Evolutionary conservation across 2,329 filamentous ascomycete species (phyloP).

Genomic region (Alternaria sp.): DNA sequence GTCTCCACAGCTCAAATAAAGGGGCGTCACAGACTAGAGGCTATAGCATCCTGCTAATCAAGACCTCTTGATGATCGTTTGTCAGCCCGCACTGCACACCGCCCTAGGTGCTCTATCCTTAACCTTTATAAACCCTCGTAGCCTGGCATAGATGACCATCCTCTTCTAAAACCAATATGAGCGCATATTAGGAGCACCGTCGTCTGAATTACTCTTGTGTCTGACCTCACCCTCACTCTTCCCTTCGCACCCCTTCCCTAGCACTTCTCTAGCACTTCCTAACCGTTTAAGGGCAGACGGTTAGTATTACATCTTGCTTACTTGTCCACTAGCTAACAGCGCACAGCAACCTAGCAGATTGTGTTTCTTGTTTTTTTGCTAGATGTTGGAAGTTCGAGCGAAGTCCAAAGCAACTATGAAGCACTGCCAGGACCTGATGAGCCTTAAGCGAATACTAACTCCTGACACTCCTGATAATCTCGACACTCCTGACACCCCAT

Average conservation of each 20-base stretch:
- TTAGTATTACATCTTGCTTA: not conserved
- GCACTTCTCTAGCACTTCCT: not conserved
- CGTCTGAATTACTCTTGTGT: not conserved
- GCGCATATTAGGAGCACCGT: not conserved
- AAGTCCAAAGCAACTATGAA: not conserved
- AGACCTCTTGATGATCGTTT: not conserved
- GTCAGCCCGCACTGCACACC: not conserved
- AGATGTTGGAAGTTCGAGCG: not conserved
- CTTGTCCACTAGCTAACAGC: slow-evolving; percentile 1
- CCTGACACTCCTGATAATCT: not conserved
- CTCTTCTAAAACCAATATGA: not conserved
- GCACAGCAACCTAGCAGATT: not conserved
- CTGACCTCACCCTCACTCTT: not conserved
- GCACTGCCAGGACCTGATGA: not conserved
- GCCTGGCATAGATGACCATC: not conserved
- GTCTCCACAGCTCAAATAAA: not conserved
- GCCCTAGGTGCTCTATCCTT: not conserved
- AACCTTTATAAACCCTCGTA: slow-evolving; percentile 2
- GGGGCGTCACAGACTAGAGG: not conserved
- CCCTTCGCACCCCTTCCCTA: not conserved
- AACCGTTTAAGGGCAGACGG: not conserved
- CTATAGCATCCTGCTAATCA: not conserved
- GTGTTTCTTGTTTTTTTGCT: not conserved
- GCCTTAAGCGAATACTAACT: not conserved
- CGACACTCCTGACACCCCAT: not conserved